Base-by-base conservation (phyloP, 164 flowering plant species). In the Chimonanthus praecox region DNA sequence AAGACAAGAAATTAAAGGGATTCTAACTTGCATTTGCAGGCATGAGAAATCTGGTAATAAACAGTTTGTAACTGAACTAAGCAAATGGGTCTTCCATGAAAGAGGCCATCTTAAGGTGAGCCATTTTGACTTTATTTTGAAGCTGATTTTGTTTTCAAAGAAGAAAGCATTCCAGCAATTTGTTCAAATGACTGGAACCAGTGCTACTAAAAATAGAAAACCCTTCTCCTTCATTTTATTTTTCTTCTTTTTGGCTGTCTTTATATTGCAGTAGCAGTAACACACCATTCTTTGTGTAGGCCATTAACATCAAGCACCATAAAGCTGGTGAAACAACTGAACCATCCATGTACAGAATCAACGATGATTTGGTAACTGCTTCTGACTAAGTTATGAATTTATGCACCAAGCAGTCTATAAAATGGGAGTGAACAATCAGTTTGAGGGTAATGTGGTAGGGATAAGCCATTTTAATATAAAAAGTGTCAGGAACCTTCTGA, bases 301-400 rank as follows among this genome's bases (percentile, higher is more conserved):
- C 98, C 70, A 85, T 87, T 33, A 90, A 88, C 87, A 88, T 95
- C 15, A 83, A 74, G 73, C 98, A 93, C 82, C 80, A 93, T 78
- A 92, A 90, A 77, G 94, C 79, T 80, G 97, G 91, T n/a, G 98
- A 93, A 79, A 65, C 82, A n/a, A 85, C 80, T 79, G 99, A 95
- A 80, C 97, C 99, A 69, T 80, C 94, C 65, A 83, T 88, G 66
- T 95, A 93, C 80, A 89, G 99, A 83, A 93, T 95, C 81, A 95
- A 84, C 11, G 98, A 95, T 80, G 98, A 93, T 77, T 76, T 90
- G 93, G 98, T 95, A 86, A 80, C 7, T 78, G 44, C 62, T n/a
- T 48, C 44, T 11, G 10, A 54, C 20, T 65, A 49, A 20, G 9
- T 11, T 49, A 16, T 18, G 4, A n/a, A n/a, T 16, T 11, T 51